Base-by-base conservation (phyloP, 179 eudicot genomes). In the Amaranthus tricolor region DNA sequence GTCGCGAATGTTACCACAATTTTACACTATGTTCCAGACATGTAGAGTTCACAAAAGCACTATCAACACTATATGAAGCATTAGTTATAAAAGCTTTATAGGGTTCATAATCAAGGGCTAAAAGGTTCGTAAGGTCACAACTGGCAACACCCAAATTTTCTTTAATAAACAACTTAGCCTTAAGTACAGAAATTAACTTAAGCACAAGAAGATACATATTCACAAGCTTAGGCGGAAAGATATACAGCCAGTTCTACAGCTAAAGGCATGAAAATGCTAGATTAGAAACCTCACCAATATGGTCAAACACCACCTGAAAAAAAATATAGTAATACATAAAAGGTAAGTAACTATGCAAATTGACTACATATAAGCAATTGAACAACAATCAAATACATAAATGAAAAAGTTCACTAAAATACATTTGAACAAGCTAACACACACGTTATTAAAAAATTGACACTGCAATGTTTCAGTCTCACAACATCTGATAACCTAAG, bases 301-400 rank as follows among this genome's bases (percentile, higher is more conserved):
- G 92, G 80, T 94, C 98, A 81, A 94, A 94, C 77, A 94, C 96
- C 82, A 92, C 97, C 98, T 94, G 96, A 88, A 88, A 5, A 69
- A 72, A 73, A 74, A n/a, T 1, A 60, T 40, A 55, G 61, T 16
- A 77, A 62, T 45, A 72, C 53, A 76, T 61, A 3, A 77, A 76
- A 73, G 80, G 17, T 44, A 15, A 58, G 62, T 64, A 51, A 16
- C 21, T 63, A 47, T 16, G 64, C 58, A 51, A 13, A 56, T 13
- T 9, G 40, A 43, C 45, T 52, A 62, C 20, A 44, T 9, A 54
- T 6, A 64, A 53, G 62, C 50, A 50, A 50, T 17, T 50, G 48
- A 61, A 51, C 54, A 47, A 11, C n/a, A 43, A 63, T 54, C 21
- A 54, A 55, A 16, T n/a, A 66, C 61, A 56, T 43, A 17, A 49